A percentile compares a stretch with the other conserved stretches of the same genome.
phyloP scores from a whole-genome alignment of 2,329 filamentous ascomycete genomes.

The Didymella sp. region DNA sequence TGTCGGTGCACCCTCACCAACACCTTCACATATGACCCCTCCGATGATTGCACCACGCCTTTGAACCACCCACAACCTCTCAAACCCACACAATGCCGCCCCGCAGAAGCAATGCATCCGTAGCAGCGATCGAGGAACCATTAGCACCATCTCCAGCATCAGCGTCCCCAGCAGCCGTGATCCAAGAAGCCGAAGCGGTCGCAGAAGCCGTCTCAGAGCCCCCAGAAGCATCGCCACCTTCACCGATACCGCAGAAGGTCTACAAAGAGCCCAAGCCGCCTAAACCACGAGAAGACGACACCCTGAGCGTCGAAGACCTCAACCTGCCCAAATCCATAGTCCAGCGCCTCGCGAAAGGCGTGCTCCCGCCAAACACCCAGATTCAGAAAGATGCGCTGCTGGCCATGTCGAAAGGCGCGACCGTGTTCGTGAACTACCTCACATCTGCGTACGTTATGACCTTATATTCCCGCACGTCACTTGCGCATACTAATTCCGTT shows the following conservation, averaged over 20 bases:
- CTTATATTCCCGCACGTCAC: no score
- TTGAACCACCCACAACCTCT: constrained; percentile 2
- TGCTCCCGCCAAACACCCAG: constrained; percentile 79
- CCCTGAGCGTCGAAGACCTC: constrained; percentile 65
- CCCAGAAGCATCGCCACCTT: constrained; percentile 5
- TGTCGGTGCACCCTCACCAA: constrained; percentile 22
- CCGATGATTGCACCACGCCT: constrained; percentile 9
- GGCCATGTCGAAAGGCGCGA: constrained; percentile 81
- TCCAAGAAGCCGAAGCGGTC: background rate
- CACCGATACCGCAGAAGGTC: constrained; percentile 15
- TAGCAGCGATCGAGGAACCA: constrained; percentile 49
- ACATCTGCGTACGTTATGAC: constrained; percentile 75
- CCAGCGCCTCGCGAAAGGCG: constrained; percentile 78
- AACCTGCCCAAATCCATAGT: constrained; percentile 82
- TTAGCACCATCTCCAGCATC: constrained; percentile 1
- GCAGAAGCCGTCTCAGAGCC: background rate
- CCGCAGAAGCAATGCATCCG: constrained; percentile 57
- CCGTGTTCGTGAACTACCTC: constrained; percentile 83
- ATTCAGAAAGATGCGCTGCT: constrained; percentile 83
- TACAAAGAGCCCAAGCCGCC: constrained; percentile 18
- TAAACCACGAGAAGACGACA: constrained; percentile 44
- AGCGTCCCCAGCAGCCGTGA: constrained; percentile 5
- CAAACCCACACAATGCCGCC: constrained; percentile 50
- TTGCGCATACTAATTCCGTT: background rate
- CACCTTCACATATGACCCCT: constrained; percentile 21